A percentile compares a stretch with the other conserved stretches of the same genome.
Conservation (phyloP, 306 rosid species). For the Cucumis hystrix region DNA sequence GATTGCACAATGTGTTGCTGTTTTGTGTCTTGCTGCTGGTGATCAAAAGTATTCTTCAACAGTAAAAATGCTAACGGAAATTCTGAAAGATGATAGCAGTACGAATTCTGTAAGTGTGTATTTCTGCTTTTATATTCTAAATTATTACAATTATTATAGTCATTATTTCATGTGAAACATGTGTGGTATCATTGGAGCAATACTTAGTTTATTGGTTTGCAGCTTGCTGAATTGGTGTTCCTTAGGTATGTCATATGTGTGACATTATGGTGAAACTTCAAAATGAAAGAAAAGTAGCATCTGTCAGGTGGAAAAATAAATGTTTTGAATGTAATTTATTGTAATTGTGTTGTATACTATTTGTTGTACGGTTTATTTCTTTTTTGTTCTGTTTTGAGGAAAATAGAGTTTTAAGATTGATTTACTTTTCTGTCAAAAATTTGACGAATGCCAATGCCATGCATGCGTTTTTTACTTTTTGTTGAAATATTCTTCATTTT, state of each 20-base stretch:
- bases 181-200: background rate
- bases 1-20: constrained; percentile 94
- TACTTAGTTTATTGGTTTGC: background rate
- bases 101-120: constrained; percentile 54
- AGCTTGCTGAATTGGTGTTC: background rate
- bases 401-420: background rate
- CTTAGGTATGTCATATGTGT: background rate
- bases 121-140: background rate
- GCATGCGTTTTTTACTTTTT: no score
- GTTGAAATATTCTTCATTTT: background rate
- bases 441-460: background rate
- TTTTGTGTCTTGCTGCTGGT: constrained; percentile 96
- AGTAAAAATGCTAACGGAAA: constrained; percentile 84
- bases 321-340: background rate
- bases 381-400: background rate
- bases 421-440: background rate
- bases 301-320: background rate
- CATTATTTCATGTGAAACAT: background rate
- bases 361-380: background rate
- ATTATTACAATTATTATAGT: background rate
- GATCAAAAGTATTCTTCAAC: constrained; percentile 79
- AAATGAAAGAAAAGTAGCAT: background rate
- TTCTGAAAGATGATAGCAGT: constrained; percentile 68
- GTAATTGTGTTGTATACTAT: background rate
- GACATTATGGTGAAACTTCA: background rate